These are phyloP conservation scores for Komagataella pastoris DNA, from an alignment of 805 yeast species.

Conservation along the genomic window DNA sequence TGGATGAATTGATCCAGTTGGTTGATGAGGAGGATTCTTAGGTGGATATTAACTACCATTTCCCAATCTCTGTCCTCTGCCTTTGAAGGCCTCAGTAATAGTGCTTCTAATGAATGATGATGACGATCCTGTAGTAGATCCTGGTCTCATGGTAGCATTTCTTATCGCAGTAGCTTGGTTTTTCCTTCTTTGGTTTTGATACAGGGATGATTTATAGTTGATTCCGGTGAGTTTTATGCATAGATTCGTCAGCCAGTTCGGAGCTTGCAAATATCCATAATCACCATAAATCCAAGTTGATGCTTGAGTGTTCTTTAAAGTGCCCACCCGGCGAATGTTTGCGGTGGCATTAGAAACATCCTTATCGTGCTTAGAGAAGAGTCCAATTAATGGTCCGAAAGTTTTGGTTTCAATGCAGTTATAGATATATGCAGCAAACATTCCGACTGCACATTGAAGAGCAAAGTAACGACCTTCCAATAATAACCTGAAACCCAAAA, in stretches of 20 bases:
- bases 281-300: slow-evolving; percentile 29
- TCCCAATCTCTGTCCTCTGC: slow-evolving; percentile 26
- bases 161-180: slow-evolving; percentile 4
- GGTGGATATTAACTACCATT: neutral
- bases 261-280: slow-evolving; percentile 44
- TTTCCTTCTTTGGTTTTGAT: slow-evolving; percentile 7
- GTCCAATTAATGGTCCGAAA: slow-evolving; percentile 29
- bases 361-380: slow-evolving; percentile 10
- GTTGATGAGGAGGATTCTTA: neutral
- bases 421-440: slow-evolving; percentile 43
- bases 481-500: slow-evolving; percentile 28
- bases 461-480: slow-evolving; percentile 28
- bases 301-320: slow-evolving; percentile 10
- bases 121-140: slow-evolving; percentile 4
- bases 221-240: slow-evolving; percentile 17
- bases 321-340: slow-evolving; percentile 14
- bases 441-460: slow-evolving; percentile 32
- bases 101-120: slow-evolving; percentile 7
- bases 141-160: slow-evolving; percentile 6
- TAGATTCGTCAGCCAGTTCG: slow-evolving; percentile 24
- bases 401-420: slow-evolving; percentile 51
- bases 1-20: slow-evolving; percentile 12
- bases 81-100: slow-evolving; percentile 14
- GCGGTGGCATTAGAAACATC: slow-evolving; percentile 8
- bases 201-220: slow-evolving; percentile 15